Evolutionary conservation across 306 rosid species (phyloP).

Genomic region (Luffa acutangula): DNA sequence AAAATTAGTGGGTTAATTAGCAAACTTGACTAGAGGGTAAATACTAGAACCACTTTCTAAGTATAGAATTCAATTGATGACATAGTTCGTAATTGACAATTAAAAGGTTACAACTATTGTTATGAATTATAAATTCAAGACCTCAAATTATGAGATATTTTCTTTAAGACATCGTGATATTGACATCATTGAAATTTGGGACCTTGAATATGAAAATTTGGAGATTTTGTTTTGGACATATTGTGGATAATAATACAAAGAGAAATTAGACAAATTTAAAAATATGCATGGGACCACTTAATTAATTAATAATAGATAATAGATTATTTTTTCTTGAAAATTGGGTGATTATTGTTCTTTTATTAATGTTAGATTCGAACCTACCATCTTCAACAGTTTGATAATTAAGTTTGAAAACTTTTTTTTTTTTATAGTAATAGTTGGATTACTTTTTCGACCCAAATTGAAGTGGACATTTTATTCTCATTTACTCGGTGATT

Average conservation of each 20-base stretch:
- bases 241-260: background rate
- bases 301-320: background rate
- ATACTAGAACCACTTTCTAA: too few species aligned
- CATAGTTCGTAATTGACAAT: too few species aligned
- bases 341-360: background rate
- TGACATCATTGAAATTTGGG: background rate
- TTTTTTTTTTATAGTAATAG: too few species aligned
- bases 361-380: background rate
- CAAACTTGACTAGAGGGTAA: too few species aligned
- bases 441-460: too few species aligned
- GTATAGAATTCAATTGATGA: too few species aligned
- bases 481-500: too few species aligned
- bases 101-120: background rate
- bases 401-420: background rate
- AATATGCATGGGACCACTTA: background rate
- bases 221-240: background rate
- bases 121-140: background rate
- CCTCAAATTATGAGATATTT: background rate
- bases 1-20: too few species aligned
- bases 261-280: background rate
- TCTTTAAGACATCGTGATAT: background rate
- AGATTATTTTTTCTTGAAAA: background rate
- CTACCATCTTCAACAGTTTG: background rate
- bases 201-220: background rate
- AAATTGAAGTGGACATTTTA: too few species aligned